These are phyloP conservation scores for Boletus tomentosulus DNA, from an alignment of 768 basidiomycete species.

Conservation along the genomic window DNA sequence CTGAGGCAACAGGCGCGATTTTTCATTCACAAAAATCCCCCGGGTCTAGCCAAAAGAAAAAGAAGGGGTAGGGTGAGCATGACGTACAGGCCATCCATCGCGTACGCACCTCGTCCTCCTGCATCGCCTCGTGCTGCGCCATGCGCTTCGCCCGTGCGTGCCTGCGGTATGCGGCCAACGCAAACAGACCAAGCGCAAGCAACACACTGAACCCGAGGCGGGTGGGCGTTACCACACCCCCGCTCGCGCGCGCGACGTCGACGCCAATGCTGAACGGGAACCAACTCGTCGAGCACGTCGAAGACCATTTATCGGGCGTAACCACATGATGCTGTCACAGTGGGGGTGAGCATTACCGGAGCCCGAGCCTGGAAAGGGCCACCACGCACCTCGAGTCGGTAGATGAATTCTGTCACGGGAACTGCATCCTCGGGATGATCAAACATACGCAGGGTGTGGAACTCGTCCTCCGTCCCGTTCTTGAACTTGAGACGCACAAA, in stretches of 20 bases:
- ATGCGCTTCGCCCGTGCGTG: slow-evolving; percentile 7
- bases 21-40: slow-evolving; percentile 17
- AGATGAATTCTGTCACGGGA: slow-evolving; percentile 79
- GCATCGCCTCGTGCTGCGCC: slow-evolving; percentile 1
- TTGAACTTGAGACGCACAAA: slow-evolving; percentile 81
- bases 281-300: slow-evolving; percentile 34
- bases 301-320: slow-evolving; percentile 37
- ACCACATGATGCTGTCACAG: slow-evolving; percentile 34
- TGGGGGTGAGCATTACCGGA: neutral
- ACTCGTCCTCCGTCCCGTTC: slow-evolving; percentile 62
- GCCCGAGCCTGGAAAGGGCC: neutral
- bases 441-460: slow-evolving; percentile 65
- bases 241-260: slow-evolving; percentile 1
- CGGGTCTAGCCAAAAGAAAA: neutral
- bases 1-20: slow-evolving; percentile 17
- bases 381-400: slow-evolving; percentile 64
- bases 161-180: slow-evolving; percentile 12
- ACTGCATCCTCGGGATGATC: slow-evolving; percentile 62
- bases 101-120: slow-evolving; percentile 10
- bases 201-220: slow-evolving; percentile 5
- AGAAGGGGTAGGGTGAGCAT: neutral
- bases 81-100: neutral
- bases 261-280: slow-evolving; percentile 15
- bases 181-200: slow-evolving; percentile 12
- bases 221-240: neutral